Percentiles rank a stretch among this genome's conserved stretches.
Conservation (phyloP, 805 yeast species). For the Teunomyces panamensis region DNA sequence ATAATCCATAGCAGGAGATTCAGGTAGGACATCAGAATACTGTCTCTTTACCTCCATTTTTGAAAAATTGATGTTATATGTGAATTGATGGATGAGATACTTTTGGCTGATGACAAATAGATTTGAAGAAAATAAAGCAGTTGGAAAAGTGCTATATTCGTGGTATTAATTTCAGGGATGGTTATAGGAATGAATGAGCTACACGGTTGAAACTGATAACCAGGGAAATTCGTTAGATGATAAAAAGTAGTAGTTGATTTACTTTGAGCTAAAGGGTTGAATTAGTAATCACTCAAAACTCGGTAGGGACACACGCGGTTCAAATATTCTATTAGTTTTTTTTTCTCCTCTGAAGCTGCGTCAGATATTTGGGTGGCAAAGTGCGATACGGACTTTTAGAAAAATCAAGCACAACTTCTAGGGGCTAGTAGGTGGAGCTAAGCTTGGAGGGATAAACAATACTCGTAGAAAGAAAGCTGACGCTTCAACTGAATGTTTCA, state of each 20-base stretch:
- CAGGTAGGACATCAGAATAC: conserved; percentile 17
- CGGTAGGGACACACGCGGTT: neutral
- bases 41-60: conserved; percentile 23
- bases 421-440: neutral
- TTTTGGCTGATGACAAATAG: no score
- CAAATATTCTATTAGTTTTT: neutral
- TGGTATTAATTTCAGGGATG: no score
- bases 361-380: conserved; percentile 1
- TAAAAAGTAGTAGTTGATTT: neutral
- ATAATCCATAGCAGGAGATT: neutral
- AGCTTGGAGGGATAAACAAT: neutral
- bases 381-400: neutral
- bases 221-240: neutral
- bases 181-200: neutral
- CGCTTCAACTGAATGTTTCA: neutral
- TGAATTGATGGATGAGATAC: no score
- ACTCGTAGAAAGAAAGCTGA: neutral
- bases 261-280: neutral
- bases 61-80: no score
- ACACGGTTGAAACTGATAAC: neutral
- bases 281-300: conserved; percentile 1
- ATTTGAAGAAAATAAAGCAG: no score
- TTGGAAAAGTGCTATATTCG: no score
- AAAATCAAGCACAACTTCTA: neutral
- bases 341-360: neutral